Conservation (phyloP, 2,329 filamentous ascomycete genomes). For the Nigrograna mackinnonii region DNA sequence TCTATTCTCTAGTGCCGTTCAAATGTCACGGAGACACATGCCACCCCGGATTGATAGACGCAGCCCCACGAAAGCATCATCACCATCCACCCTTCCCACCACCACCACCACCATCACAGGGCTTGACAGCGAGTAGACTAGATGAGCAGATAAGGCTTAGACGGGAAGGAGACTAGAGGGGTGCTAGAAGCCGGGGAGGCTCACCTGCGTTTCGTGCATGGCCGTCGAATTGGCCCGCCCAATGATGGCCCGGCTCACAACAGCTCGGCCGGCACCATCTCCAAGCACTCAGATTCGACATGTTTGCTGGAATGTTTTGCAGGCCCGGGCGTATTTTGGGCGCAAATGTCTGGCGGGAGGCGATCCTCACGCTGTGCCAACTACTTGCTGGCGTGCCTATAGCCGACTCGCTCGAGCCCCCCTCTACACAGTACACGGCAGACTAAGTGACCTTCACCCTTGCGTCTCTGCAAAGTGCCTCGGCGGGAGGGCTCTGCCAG, state of each 20-base stretch:
- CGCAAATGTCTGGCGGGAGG: slow-evolving; percentile 11
- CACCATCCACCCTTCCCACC: no score
- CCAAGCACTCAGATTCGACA: slow-evolving; percentile 28
- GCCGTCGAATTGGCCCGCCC: slow-evolving; percentile 2
- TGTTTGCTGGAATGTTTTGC: slow-evolving; percentile 16
- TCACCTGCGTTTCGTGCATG: slow-evolving; percentile 8
- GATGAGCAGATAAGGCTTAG: slow-evolving; percentile 14
- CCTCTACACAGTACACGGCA: no score
- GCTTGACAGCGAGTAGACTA: no score
- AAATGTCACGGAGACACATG: no score
- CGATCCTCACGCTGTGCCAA: slow-evolving; percentile 3
- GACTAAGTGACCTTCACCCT: slow-evolving; percentile 18
- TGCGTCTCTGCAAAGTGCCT: slow-evolving; percentile 17
- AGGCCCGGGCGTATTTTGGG: slow-evolving; percentile 18
- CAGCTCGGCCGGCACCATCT: slow-evolving; percentile 16
- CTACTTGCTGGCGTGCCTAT: slow-evolving; percentile 14
- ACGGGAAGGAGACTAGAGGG: slow-evolving; percentile 10
- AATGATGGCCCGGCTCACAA: no score
- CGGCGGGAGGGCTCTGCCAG: slow-evolving; percentile 17
- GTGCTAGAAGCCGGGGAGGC: slow-evolving; percentile 6
- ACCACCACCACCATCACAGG: no score
- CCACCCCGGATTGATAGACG: no score
- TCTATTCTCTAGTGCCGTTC: no score
- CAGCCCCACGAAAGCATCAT: no score
- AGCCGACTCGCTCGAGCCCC: no score